A percentile compares a stretch with the other conserved stretches of the same genome.
phyloP scores from a whole-genome alignment of 2,329 filamentous ascomycete species.

The Elsinoe arachidis region DNA sequence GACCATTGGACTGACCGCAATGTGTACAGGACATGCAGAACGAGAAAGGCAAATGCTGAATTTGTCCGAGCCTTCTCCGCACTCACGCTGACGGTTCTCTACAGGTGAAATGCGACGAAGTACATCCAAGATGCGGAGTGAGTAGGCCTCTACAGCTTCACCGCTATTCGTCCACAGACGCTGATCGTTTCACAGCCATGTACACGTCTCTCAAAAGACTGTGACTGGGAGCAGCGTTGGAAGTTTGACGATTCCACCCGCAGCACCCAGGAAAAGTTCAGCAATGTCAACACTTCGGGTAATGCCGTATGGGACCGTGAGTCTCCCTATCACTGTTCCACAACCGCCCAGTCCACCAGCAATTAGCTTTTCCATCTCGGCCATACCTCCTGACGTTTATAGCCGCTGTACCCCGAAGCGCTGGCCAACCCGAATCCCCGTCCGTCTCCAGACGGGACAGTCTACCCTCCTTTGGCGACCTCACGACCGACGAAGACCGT shows the following conservation, averaged over 20 bases:
- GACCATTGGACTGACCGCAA: constrained; percentile 6
- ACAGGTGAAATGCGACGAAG: constrained; percentile 50
- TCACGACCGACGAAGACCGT: constrained; percentile 50
- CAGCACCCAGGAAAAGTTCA: constrained; percentile 26
- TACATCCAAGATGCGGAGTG: constrained; percentile 46
- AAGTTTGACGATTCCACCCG: constrained; percentile 31
- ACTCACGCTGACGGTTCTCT: constrained; percentile 13
- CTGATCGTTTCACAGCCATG: constrained; percentile 36
- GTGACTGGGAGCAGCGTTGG: constrained; percentile 49
- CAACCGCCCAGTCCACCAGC: neutral
- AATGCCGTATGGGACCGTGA: constrained; percentile 50
- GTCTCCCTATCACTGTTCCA: constrained; percentile 20
- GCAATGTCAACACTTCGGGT: constrained; percentile 42
- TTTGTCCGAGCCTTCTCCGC: neutral
- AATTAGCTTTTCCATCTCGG: neutral
- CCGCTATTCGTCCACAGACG: neutral
- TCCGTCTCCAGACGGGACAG: constrained; percentile 31
- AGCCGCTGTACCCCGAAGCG: neutral
- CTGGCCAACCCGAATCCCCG: neutral
- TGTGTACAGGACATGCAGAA: constrained; percentile 26
- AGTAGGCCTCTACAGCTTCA: constrained; percentile 16
- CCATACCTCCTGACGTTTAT: neutral
- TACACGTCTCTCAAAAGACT: constrained; percentile 46
- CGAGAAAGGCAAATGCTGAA: constrained; percentile 24
- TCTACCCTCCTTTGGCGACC: constrained; percentile 45